Percentiles rank a stretch among this genome's conserved stretches.
phyloP scores from a whole-genome alignment of 192 early-diverging fungal genomes.

The Linnemannia exigua region DNA sequence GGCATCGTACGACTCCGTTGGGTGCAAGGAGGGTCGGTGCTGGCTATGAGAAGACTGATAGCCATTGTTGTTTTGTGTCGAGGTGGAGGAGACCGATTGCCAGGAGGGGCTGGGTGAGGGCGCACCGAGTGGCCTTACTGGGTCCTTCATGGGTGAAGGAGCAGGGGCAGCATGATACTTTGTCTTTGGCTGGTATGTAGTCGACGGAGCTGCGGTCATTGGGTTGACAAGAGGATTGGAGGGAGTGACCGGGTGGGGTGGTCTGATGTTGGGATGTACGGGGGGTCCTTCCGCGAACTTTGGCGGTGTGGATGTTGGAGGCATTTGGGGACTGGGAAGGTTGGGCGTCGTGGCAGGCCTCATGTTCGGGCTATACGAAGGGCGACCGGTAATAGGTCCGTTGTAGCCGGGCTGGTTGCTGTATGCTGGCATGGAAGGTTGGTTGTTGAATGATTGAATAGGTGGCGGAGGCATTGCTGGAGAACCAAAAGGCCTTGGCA shows the following conservation, averaged over 20 bases:
- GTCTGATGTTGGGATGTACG: not conserved
- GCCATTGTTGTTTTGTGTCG: not conserved
- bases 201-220: conserved; percentile 15
- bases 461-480: conserved; percentile 2
- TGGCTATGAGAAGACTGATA: conserved; percentile 39
- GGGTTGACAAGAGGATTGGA: conserved; percentile 10
- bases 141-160: conserved; percentile 43
- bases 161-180: conserved; percentile 31
- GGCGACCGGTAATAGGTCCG: conserved; percentile 1
- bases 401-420: not conserved
- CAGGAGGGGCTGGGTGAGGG: conserved; percentile 27
- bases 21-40: conserved; percentile 25
- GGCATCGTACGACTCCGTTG: conserved; percentile 39
- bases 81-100: conserved; percentile 18
- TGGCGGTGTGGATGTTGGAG: not conserved
- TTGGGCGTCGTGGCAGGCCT: not conserved
- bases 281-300: not conserved
- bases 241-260: not conserved
- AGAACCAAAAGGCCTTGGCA: conserved; percentile 20
- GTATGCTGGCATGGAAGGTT: not conserved
- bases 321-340: not conserved
- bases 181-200: conserved; percentile 44
- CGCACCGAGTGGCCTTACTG: not conserved
- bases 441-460: conserved; percentile 7
- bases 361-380: conserved; percentile 33